Percentiles rank a stretch among this genome's conserved stretches.
phyloP scores from a whole-genome alignment of 2,329 filamentous ascomycete genomes.

The Aspergillus tanneri region DNA sequence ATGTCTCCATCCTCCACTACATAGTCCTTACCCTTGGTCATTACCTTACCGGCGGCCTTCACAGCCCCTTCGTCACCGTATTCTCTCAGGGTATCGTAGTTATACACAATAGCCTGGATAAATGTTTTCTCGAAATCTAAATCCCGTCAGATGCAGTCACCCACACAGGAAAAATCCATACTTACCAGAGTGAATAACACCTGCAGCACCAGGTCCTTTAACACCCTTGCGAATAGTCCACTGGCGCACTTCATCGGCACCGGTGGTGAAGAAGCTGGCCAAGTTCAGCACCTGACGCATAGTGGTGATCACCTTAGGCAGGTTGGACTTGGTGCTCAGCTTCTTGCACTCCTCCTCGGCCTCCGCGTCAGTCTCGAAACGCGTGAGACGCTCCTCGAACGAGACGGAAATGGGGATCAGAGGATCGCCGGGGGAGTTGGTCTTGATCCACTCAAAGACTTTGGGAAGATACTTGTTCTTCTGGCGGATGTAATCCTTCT shows the following conservation, averaged over 20 bases:
- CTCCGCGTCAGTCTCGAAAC: slow-evolving; percentile 73
- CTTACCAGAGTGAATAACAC: slow-evolving; percentile 81
- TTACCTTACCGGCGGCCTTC: slow-evolving; percentile 90
- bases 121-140: slow-evolving; percentile 98
- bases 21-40: slow-evolving; percentile 99
- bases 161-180: not conserved
- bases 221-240: slow-evolving; percentile 96
- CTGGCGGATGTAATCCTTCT: slow-evolving; percentile 95
- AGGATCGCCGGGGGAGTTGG: slow-evolving; percentile 80
- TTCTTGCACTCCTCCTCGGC: slow-evolving; percentile 84
- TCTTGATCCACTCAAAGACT: slow-evolving; percentile 93
- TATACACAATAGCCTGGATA: slow-evolving; percentile 94
- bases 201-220: slow-evolving; percentile 95
- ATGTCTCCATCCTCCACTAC: slow-evolving; percentile 58
- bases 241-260: slow-evolving; percentile 92
- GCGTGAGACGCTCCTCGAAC: slow-evolving; percentile 88
- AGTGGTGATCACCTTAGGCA: slow-evolving; percentile 86
- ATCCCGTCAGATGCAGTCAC: slow-evolving; percentile 3
- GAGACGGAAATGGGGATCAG: slow-evolving; percentile 90
- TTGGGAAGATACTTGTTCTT: slow-evolving; percentile 99
- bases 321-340: slow-evolving; percentile 77
- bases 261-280: slow-evolving; percentile 95
- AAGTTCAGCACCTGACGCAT: slow-evolving; percentile 93
- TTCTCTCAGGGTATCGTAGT: slow-evolving; percentile 78
- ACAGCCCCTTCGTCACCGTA: slow-evolving; percentile 83